phyloP scores from a whole-genome alignment of 2,329 filamentous ascomycete genomes.

The Botryotinia convoluta region DNA sequence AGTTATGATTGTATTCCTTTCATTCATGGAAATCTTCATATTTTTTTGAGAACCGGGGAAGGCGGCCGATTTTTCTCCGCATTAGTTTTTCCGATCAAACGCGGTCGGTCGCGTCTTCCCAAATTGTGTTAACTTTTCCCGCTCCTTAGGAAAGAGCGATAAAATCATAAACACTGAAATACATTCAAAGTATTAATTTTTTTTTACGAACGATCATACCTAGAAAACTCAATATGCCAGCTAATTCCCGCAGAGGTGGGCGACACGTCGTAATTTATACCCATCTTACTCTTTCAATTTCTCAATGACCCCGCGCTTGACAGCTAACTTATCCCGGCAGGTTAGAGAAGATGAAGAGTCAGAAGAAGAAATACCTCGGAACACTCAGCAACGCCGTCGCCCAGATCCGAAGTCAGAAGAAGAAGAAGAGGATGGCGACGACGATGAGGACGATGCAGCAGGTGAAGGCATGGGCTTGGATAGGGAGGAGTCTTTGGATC shows the following conservation, averaged over 20 bases:
- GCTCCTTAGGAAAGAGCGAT: neutral
- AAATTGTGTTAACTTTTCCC: neutral
- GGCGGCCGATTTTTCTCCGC: neutral
- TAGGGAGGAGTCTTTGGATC: conserved; percentile 38
- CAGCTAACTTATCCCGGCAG: conserved; percentile 23
- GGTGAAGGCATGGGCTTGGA: conserved; percentile 32
- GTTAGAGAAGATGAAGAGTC: conserved; percentile 32
- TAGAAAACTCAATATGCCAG: neutral
- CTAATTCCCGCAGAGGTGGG: neutral
- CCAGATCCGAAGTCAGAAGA: conserved; percentile 30
- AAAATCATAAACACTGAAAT: neutral
- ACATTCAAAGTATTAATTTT: neutral
- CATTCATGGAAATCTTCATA: conserved; percentile 1
- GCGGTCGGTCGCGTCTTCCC: conserved; percentile 8
- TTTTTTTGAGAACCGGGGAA: conserved; percentile 6
- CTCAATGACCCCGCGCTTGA: conserved; percentile 5
- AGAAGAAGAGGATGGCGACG: conserved; percentile 27
- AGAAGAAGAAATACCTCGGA: conserved; percentile 31
- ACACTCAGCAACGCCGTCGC: conserved; percentile 29
- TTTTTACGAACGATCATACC: no score
- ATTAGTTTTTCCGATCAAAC: conserved; percentile 13
- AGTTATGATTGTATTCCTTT: neutral
- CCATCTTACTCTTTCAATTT: neutral
- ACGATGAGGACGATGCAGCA: conserved; percentile 28
- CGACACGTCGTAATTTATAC: conserved; percentile 10